These are phyloP conservation scores for Actinomucor elegans DNA, from an alignment of 371 early-diverging fungal species.

Conservation along the genomic window DNA sequence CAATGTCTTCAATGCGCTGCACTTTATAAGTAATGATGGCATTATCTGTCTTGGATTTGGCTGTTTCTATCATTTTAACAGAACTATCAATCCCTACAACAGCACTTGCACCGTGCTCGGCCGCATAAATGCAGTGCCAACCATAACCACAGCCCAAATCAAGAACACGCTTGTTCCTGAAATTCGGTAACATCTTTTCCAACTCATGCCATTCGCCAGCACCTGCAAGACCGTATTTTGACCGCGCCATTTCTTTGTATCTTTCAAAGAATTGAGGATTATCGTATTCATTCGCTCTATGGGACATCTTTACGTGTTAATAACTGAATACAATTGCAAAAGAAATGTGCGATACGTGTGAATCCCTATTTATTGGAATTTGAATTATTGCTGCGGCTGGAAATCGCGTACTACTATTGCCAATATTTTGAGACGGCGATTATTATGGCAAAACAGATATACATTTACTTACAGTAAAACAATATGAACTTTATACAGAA, in stretches of 20 bases:
- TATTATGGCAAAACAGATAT: too few species aligned
- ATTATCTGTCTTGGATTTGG: constrained; percentile 9
- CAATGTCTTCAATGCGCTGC: constrained; percentile 5
- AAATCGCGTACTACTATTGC: too few species aligned
- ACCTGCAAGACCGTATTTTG: constrained; percentile 11
- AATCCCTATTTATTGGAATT: too few species aligned
- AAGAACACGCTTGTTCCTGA: constrained; percentile 13
- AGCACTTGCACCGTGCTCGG: constrained; percentile 10
- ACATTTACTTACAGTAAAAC: too few species aligned
- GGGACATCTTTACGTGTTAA: too few species aligned
- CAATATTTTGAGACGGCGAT: too few species aligned
- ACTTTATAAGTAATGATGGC: constrained; percentile 1
- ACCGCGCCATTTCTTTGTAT: constrained; percentile 18
- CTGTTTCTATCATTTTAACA: constrained; percentile 15
- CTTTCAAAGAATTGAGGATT: constrained; percentile 17
- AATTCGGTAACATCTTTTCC: constrained; percentile 13
- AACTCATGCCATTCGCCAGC: constrained; percentile 24
- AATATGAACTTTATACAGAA: too few species aligned
- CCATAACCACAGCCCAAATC: constrained; percentile 27
- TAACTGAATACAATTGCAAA: too few species aligned
- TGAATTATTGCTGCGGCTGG: too few species aligned
- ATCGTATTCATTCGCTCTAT: constrained; percentile 12
- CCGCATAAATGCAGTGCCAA: constrained; percentile 24
- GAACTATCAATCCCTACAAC: constrained; percentile 22
- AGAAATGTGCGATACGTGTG: too few species aligned